A percentile compares a stretch with the other conserved stretches of the same genome.
These are phyloP conservation scores for Crithidia mellificae DNA, from an alignment of 208 protist species.

Conservation along the genomic window DNA sequence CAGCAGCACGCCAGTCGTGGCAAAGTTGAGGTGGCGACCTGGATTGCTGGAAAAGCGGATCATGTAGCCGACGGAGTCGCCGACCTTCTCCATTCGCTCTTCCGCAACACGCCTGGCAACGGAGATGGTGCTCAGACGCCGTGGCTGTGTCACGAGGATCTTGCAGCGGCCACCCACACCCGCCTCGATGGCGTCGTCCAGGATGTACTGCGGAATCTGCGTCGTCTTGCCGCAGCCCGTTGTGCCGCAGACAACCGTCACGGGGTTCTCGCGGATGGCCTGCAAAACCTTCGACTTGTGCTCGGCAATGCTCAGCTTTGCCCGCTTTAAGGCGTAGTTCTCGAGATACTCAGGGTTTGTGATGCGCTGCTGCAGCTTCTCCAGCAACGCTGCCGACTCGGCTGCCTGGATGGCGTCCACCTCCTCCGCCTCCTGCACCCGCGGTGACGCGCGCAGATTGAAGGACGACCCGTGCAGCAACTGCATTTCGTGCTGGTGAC, in stretches of 20 bases:
- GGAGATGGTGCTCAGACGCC: conserved; percentile 97
- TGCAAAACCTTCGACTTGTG: conserved; percentile 76
- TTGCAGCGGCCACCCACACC: conserved; percentile 63
- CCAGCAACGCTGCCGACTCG: conserved; percentile 52
- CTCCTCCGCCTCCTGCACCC: too few relatives aligned
- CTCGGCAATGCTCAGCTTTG: conserved; percentile 67
- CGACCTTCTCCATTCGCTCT: conserved; percentile 95
- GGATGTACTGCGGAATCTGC: conserved; percentile 96
- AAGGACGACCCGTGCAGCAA: too few relatives aligned
- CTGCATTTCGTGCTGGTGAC: too few relatives aligned
- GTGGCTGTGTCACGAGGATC: conserved; percentile 96
- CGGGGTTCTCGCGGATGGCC: conserved; percentile 64
- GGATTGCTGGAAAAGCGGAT: conserved; percentile 97
- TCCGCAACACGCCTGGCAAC: conserved; percentile 98
- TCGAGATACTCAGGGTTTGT: conserved; percentile 60
- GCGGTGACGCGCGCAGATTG: too few relatives aligned
- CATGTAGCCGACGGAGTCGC: conserved; percentile 97
- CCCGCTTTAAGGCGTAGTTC: conserved; percentile 64
- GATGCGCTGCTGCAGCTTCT: conserved; percentile 51
- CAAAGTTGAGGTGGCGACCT: conserved; percentile 97
- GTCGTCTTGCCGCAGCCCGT: conserved; percentile 98
- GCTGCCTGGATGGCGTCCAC: conserved; percentile 36
- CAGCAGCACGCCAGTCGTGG: conserved; percentile 98
- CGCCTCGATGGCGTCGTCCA: conserved; percentile 77
- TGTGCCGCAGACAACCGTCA: conserved; percentile 94